A percentile compares a stretch with the other conserved stretches of the same genome.
phyloP scores from a whole-genome alignment of 179 eudicot species.

The Beta macrorhiza region DNA sequence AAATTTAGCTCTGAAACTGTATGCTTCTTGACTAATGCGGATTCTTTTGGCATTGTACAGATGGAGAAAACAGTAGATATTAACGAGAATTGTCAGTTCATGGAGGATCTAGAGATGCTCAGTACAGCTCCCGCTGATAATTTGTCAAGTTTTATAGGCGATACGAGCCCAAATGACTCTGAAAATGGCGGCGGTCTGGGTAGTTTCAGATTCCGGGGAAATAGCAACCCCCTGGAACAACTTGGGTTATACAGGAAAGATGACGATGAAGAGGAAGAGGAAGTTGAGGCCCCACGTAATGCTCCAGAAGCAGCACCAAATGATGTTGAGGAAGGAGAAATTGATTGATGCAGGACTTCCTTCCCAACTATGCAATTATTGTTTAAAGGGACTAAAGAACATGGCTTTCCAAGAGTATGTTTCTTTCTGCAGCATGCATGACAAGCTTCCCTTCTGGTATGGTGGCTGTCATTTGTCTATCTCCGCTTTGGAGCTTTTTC shows the following conservation, averaged over 20 bases:
- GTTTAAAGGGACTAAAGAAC: conserved; percentile 7
- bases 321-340: conserved; percentile 48
- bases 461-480: conserved; percentile 6
- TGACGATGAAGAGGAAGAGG: conserved; percentile 46
- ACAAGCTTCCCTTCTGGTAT: conserved; percentile 8
- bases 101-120: conserved; percentile 82
- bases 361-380: conserved; percentile 3
- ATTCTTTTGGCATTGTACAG: conserved; percentile 35
- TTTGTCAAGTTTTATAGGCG: conserved; percentile 31
- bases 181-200: conserved; percentile 39
- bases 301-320: conserved; percentile 25
- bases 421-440: conserved; percentile 22
- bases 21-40: background rate
- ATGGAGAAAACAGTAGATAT: conserved; percentile 95
- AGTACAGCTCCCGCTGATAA: conserved; percentile 49
- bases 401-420: conserved; percentile 21
- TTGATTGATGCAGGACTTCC: conserved; percentile 24
- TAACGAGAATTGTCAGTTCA: conserved; percentile 67
- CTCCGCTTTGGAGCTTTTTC: conserved; percentile 14
- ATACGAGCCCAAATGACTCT: conserved; percentile 35
- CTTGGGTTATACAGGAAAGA: conserved; percentile 46
- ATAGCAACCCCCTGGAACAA: conserved; percentile 45
- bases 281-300: conserved; percentile 32
- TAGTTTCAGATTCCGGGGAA: conserved; percentile 42
- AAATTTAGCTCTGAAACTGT: background rate